These are phyloP conservation scores for Kwoniella bestiolae DNA, from an alignment of 768 basidiomycete genomes.

Conservation along the genomic window DNA sequence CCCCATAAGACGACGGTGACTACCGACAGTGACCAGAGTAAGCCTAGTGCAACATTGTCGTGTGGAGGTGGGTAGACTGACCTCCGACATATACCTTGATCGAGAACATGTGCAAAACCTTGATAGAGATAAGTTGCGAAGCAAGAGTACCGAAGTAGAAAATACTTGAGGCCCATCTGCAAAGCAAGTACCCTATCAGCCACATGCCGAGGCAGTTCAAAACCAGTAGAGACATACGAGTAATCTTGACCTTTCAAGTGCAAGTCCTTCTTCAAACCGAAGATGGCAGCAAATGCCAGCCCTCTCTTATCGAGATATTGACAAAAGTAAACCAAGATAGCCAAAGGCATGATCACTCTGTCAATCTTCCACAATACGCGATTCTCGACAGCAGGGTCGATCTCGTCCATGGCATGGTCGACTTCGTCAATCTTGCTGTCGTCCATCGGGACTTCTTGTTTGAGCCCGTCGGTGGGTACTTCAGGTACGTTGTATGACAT, in stretches of 20 bases:
- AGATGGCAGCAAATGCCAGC: constrained; percentile 19
- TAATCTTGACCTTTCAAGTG: constrained; percentile 13
- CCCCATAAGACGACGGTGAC: constrained; percentile 23
- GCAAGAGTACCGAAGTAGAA: constrained; percentile 25
- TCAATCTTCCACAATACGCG: constrained; percentile 19
- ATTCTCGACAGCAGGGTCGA: neutral
- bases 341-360: constrained; percentile 14
- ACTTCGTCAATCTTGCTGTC: constrained; percentile 4
- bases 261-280: constrained; percentile 16
- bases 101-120: constrained; percentile 20
- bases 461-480: constrained; percentile 3
- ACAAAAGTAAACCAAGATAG: constrained; percentile 17
- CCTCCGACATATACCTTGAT: constrained; percentile 18
- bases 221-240: constrained; percentile 9
- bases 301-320: constrained; percentile 23
- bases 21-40: neutral
- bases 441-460: constrained; percentile 1
- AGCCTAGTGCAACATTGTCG: neutral
- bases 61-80: neutral
- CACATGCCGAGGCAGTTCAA: neutral
- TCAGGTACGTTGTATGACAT: constrained; percentile 9
- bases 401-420: constrained; percentile 1
- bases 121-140: constrained; percentile 15
- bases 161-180: constrained; percentile 23
- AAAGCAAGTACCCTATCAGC: neutral